Evolutionary conservation across 352 stramenopile species (phyloP), one percentile per base, ranked within the genome.

Genomic region (Elongisporangium anandrum): DNA sequence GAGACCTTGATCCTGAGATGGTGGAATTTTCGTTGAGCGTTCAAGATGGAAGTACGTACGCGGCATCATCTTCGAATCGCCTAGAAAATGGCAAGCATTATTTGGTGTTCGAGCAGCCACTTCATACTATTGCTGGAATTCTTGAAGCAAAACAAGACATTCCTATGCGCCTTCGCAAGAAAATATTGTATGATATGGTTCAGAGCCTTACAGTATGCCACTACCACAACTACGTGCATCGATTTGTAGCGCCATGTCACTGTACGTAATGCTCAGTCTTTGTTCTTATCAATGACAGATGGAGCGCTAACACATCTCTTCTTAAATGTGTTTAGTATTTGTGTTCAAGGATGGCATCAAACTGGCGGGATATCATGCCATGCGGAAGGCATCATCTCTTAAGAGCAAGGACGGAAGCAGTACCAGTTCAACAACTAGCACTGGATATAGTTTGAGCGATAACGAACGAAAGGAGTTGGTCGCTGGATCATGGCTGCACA

Each of bases 391-490:
- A 12, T 47, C 64, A 9, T 71, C 57, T 17, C 55, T 70, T 9
- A 79, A 76, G 56, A 52, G 60, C 2, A 77, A 77, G 52, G 72
- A 78, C 19, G 20, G 20, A 19, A 54, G 62, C 34, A 52, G 23
- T 54, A 53, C 24, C 52, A 74, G 53, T 17, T 54, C 19, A 9
- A 66, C 66, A 41, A n/a, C n/a, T n/a, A 57, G 57, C 21, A 63
- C 56, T 13, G 75, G 69, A 17, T 87, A 91, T 52, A 73, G 81
- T 26, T 72, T 95, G 72, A 89, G 53, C 9, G 85, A 93, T n/a
- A 75, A 48, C 48, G 86, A 95, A 50, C 79, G 82, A n/a, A 90
- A 87, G 65, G 82, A 94, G 54, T 79, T 91, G 38, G 79, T 66
- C 52, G 66, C 77, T 38, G 86, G 86, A 2, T 73, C 84, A 48